These are phyloP conservation scores for Pueraria montana DNA, from an alignment of 306 rosid genomes.

Conservation along the genomic window DNA sequence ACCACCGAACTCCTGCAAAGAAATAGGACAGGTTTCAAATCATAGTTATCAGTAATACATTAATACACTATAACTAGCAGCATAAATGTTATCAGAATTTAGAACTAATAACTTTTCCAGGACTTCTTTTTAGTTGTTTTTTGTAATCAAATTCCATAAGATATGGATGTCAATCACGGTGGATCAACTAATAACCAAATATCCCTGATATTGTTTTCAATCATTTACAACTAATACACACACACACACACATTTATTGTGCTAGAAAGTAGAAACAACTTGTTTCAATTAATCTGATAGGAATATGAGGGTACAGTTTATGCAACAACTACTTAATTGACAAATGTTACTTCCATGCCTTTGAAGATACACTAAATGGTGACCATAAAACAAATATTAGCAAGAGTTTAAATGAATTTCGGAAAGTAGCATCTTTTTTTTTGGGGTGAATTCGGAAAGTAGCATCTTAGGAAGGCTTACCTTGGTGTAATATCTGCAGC, in stretches of 20 bases:
- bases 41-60: conserved; percentile 24
- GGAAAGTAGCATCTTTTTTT: conserved; percentile 27
- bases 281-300: conserved; percentile 7
- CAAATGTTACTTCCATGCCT: background rate
- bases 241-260: background rate
- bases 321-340: conserved; percentile 17
- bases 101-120: conserved; percentile 3
- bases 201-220: background rate
- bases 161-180: conserved; percentile 22
- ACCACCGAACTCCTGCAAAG: conserved; percentile 83
- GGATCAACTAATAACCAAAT: background rate
- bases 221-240: background rate
- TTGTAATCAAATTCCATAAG: background rate
- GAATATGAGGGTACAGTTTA: background rate
- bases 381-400: conserved; percentile 12
- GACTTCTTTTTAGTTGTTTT: background rate
- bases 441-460: conserved; percentile 10
- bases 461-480: conserved; percentile 54
- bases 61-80: conserved; percentile 7
- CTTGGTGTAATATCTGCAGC: conserved; percentile 96
- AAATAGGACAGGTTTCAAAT: conserved; percentile 26
- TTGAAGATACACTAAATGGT: conserved; percentile 21
- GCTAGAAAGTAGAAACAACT: background rate
- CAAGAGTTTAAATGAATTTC: conserved; percentile 8
- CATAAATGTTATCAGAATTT: conserved; percentile 22